These are phyloP conservation scores for Melanomma pulvis-pyrius DNA, from an alignment of 495 filamentous ascomycete species.

Conservation along the genomic window DNA sequence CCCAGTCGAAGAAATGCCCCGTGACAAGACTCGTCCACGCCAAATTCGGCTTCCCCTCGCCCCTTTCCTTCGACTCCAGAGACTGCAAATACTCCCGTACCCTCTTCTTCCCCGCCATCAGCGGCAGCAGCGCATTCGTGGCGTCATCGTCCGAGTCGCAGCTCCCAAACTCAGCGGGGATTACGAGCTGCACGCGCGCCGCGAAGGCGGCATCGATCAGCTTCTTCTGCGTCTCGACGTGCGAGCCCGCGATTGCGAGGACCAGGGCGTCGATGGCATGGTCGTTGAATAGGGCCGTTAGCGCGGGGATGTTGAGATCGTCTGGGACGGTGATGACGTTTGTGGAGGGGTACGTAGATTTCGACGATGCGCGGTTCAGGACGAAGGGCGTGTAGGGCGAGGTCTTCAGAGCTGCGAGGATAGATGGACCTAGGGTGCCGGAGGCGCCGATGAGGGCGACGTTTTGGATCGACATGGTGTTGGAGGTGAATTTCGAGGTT, in stretches of 20 bases:
- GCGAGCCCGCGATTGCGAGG: slow-evolving; percentile 31
- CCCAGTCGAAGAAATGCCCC: slow-evolving; percentile 39
- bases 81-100: slow-evolving; percentile 24
- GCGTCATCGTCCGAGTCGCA: slow-evolving; percentile 31
- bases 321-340: slow-evolving; percentile 31
- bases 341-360: slow-evolving; percentile 22
- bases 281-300: slow-evolving; percentile 8
- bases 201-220: slow-evolving; percentile 34
- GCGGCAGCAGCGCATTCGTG: slow-evolving; percentile 29
- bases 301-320: slow-evolving; percentile 18
- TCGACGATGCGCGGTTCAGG: slow-evolving; percentile 34
- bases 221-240: slow-evolving; percentile 19
- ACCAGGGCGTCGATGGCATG: slow-evolving; percentile 32
- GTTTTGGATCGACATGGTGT: slow-evolving; percentile 26
- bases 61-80: slow-evolving; percentile 4
- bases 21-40: slow-evolving; percentile 35
- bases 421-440: slow-evolving; percentile 29
- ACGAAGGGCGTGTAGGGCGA: slow-evolving; percentile 24
- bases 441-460: slow-evolving; percentile 35
- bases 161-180: slow-evolving; percentile 37
- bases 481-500: too few species aligned
- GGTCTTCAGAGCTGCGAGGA: slow-evolving; percentile 29
- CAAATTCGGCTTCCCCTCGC: slow-evolving; percentile 7
- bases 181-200: slow-evolving; percentile 31
- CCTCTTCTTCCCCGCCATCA: slow-evolving; percentile 30